Base-by-base conservation (phyloP, 768 basidiomycete genomes). In the Termitomyces sp. region DNA sequence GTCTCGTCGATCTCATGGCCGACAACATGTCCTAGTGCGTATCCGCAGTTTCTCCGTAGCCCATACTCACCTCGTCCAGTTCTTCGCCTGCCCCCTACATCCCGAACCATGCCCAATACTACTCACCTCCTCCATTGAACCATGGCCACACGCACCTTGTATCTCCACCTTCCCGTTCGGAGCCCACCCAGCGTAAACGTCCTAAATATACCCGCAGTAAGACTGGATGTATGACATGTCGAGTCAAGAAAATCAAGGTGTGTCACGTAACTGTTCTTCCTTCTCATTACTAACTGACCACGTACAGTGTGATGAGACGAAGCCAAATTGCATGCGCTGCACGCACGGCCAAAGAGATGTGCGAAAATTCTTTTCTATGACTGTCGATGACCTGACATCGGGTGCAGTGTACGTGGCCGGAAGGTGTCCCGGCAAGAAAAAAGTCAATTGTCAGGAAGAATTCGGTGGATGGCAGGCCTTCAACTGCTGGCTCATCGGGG, bases 141-240 rank as follows among this genome's bases (percentile, higher is more conserved):
- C 81, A 84, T 63, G 78, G 74, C 28, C 77, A 78, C 66, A 74
- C 74, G 63, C 85, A 88, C 63, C 74, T 81, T 49, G 77, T 83
- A 59, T 70, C 80, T 12, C 76, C 81, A 4, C 79, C 79, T 24
- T 73, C 81, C 57, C 80, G 82, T 55, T 75, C 74, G 39, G 89
- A 86, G 52, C 61, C 79, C 28, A 68, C 79, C 16, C 79, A 82
- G 68, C 83, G 91, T 61, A 92, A 92, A 72, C 88, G 92, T 39
- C 92, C 92, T 53, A 97, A 97, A 80, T 96, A 96, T 68, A 94
- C 92, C 64, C 85, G 95, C 67, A 93, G 91, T 75, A 95, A 96
- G 78, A 94, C 94, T 1, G 95, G 95, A 24, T 98, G 95, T 72
- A 77, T 96, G 71, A 95, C 92, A 46, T 98, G 95, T 82, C 84